Percentiles rank a stretch among this genome's conserved stretches.
These are phyloP conservation scores for Penicillium silybi DNA, from an alignment of 495 filamentous ascomycete genomes.

Conservation along the genomic window DNA sequence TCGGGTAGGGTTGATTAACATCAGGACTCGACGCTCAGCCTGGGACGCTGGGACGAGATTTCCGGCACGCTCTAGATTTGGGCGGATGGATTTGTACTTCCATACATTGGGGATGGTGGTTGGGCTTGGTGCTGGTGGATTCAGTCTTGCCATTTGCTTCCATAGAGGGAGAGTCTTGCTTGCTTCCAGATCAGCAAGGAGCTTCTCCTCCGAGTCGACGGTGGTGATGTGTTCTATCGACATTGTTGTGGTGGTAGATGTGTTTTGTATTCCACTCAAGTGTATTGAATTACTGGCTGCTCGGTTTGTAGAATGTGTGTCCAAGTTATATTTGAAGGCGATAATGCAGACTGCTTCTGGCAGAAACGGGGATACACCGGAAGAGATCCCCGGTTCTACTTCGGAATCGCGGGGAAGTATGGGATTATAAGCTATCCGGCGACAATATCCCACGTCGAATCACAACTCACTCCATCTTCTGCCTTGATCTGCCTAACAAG, in stretches of 20 bases:
- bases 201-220: conserved; percentile 18
- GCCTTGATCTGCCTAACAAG: not conserved
- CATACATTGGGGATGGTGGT: conserved; percentile 34
- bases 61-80: conserved; percentile 37
- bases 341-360: not conserved
- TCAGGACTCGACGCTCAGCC: conserved; percentile 45
- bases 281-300: too few species aligned
- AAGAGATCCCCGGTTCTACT: not conserved
- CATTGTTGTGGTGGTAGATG: not conserved
- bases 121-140: conserved; percentile 43
- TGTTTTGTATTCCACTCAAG: not conserved
- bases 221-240: not conserved
- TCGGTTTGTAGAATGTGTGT: not conserved
- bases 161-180: conserved; percentile 33
- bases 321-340: not conserved
- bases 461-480: not conserved
- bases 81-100: conserved; percentile 38
- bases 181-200: conserved; percentile 19
- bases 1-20: conserved; percentile 45
- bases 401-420: not conserved
- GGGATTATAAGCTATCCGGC: not conserved
- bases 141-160: conserved; percentile 44
- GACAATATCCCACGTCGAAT: not conserved
- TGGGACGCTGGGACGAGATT: conserved; percentile 38
- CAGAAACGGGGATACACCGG: conserved; percentile 5